A percentile compares a stretch with the other conserved stretches of the same genome.
phyloP scores from a whole-genome alignment of 768 basidiomycete species.

The Lactarius tabidus region DNA sequence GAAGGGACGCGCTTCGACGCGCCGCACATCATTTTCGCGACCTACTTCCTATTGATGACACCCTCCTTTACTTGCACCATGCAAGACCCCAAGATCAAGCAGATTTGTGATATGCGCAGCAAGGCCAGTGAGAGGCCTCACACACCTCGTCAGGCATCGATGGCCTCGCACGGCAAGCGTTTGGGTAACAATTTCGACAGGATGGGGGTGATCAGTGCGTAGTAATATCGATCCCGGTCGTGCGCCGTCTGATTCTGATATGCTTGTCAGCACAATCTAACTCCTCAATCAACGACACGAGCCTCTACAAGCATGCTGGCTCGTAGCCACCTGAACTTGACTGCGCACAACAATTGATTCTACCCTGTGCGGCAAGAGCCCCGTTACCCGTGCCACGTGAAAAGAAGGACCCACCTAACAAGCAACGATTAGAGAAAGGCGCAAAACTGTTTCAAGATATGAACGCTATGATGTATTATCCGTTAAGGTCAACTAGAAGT shows the following conservation, averaged over 20 bases:
- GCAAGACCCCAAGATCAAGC: slow-evolving; percentile 62
- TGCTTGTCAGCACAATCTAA: slow-evolving; percentile 65
- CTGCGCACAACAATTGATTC: slow-evolving; percentile 64
- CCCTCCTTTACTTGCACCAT: slow-evolving; percentile 43
- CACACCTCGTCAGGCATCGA: slow-evolving; percentile 39
- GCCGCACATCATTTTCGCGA: slow-evolving; percentile 35
- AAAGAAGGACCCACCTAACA: too few relatives aligned
- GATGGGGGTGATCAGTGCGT: slow-evolving; percentile 70
- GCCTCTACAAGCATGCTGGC: slow-evolving; percentile 80
- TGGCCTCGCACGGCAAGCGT: slow-evolving; percentile 48
- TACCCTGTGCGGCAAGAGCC: slow-evolving; percentile 60
- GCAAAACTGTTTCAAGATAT: slow-evolving; percentile 48
- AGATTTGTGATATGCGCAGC: slow-evolving; percentile 62
- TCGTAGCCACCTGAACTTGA: slow-evolving; percentile 48
- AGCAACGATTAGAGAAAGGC: slow-evolving; percentile 33
- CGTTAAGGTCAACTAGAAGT: slow-evolving; percentile 30
- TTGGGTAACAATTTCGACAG: slow-evolving; percentile 65
- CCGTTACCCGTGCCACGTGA: slow-evolving; percentile 31
- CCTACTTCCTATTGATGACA: slow-evolving; percentile 25
- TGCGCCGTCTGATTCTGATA: slow-evolving; percentile 5
- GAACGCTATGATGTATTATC: slow-evolving; percentile 38
- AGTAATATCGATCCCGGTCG: background rate
- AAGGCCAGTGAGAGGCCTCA: slow-evolving; percentile 45
- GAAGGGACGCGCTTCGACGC: slow-evolving; percentile 62
- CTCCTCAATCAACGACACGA: slow-evolving; percentile 59